Evolutionary conservation across 176 grass and related monocot species (phyloP).

Genomic region (Triticum urartu): DNA sequence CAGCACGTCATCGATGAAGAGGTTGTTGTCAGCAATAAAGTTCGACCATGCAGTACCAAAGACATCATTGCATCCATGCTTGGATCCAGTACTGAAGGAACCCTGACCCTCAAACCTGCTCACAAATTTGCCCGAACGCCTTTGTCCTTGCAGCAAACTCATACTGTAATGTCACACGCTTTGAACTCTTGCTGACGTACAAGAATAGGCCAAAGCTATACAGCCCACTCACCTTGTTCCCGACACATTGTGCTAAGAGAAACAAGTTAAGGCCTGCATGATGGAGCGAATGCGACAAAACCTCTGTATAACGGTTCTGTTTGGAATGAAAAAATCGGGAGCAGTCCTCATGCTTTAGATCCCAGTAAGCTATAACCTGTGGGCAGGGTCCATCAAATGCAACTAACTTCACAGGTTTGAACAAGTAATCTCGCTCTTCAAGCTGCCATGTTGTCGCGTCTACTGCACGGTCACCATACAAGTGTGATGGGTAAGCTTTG

Average conservation of each 20-base stretch:
- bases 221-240: background rate
- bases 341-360: slow-evolving; percentile 68
- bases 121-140: background rate
- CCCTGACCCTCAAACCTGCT: background rate
- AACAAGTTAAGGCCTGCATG: background rate
- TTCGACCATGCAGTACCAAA: background rate
- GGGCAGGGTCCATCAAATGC: slow-evolving; percentile 60
- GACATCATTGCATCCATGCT: background rate
- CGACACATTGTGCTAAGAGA: background rate
- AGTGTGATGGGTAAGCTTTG: slow-evolving; percentile 67
- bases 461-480: slow-evolving; percentile 48
- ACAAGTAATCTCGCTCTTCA: slow-evolving; percentile 68
- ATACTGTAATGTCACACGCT: background rate
- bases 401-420: slow-evolving; percentile 66
- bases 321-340: no score
- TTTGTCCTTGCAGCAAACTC: background rate
- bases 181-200: background rate
- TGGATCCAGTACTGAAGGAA: background rate
- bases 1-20: background rate
- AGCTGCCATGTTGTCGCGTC: slow-evolving; percentile 40
- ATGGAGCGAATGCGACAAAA: background rate
- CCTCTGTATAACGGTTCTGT: no score
- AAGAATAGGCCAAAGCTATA: background rate
- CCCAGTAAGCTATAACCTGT: no score
- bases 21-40: background rate